Evolutionary conservation across 2,329 filamentous ascomycete genomes (phyloP).

Genomic region (Ceratocystis cacaofunesta): DNA sequence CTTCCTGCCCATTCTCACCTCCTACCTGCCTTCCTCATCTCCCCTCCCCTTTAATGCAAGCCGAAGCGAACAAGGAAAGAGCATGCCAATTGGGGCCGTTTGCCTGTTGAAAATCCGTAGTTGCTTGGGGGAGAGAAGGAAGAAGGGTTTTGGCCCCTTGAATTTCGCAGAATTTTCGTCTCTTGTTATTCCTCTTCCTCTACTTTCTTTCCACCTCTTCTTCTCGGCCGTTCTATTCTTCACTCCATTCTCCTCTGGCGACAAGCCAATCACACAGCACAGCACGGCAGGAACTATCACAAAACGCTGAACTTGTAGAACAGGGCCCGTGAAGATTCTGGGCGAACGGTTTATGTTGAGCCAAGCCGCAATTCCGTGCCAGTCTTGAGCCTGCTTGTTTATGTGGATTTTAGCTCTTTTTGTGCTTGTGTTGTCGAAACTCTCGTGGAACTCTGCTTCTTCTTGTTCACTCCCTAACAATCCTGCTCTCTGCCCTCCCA

Average conservation of each 20-base stretch:
- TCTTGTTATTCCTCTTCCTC: conserved; percentile 3
- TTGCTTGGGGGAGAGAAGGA: neutral
- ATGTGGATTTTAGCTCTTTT: too few relatives aligned
- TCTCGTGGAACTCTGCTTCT: too few relatives aligned
- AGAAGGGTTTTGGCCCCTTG: neutral
- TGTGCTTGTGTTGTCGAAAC: too few relatives aligned
- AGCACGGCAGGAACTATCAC: neutral
- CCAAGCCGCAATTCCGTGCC: too few relatives aligned
- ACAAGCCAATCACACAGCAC: neutral
- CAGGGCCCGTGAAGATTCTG: neutral
- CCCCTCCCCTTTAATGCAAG: neutral
- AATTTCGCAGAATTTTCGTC: conserved; percentile 6
- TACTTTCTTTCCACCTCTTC: neutral
- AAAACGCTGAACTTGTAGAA: neutral
- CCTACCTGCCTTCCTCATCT: neutral
- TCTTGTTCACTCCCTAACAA: too few relatives aligned
- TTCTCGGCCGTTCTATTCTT: too few relatives aligned
- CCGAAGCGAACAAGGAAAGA: too few relatives aligned
- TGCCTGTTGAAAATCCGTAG: too few relatives aligned
- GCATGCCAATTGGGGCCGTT: too few relatives aligned
- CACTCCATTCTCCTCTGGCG: neutral
- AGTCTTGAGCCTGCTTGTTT: too few relatives aligned
- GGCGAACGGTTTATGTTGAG: neutral
- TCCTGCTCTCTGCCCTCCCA: neutral
- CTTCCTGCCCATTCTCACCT: neutral